Percentiles rank a stretch among this genome's conserved stretches.
Conservation (phyloP, 2,329 filamentous ascomycete genomes). For the Cercospora berteroae region DNA sequence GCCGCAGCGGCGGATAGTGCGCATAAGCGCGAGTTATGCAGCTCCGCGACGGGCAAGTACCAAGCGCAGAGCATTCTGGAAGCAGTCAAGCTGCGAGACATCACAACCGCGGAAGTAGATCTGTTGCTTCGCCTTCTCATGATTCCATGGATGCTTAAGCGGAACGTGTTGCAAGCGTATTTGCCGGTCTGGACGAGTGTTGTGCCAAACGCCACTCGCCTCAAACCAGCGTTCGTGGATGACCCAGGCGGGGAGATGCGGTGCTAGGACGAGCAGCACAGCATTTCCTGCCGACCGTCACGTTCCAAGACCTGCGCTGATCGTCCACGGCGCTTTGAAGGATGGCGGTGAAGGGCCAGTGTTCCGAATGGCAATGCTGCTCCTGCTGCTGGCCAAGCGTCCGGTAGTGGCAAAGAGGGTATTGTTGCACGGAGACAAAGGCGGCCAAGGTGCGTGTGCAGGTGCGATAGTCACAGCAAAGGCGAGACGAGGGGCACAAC, state of each 20-base stretch:
- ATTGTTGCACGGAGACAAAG: slow-evolving; percentile 10
- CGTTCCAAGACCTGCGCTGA: neutral
- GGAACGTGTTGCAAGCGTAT: neutral
- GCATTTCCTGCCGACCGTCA: neutral
- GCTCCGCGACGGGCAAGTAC: neutral
- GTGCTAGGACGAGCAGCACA: slow-evolving; percentile 4
- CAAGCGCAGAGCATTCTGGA: slow-evolving; percentile 9
- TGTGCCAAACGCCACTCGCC: slow-evolving; percentile 6
- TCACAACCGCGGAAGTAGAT: neutral
- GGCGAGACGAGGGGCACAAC: slow-evolving; percentile 13
- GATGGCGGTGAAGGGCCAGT: neutral
- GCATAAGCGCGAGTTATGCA: slow-evolving; percentile 1
- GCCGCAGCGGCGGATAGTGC: neutral
- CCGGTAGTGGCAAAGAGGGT: neutral
- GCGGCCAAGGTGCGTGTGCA: neutral
- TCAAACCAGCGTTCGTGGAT: neutral
- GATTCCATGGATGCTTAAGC: neutral
- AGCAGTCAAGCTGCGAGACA: neutral
- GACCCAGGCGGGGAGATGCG: neutral
- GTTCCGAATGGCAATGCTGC: neutral
- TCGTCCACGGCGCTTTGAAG: neutral
- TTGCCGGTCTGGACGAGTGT: neutral
- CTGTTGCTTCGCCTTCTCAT: neutral
- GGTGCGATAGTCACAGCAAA: slow-evolving; percentile 1
- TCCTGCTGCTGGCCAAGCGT: neutral